Evolutionary conservation across 441 rosid species (phyloP).

Genomic region (Lepidium campestre): DNA sequence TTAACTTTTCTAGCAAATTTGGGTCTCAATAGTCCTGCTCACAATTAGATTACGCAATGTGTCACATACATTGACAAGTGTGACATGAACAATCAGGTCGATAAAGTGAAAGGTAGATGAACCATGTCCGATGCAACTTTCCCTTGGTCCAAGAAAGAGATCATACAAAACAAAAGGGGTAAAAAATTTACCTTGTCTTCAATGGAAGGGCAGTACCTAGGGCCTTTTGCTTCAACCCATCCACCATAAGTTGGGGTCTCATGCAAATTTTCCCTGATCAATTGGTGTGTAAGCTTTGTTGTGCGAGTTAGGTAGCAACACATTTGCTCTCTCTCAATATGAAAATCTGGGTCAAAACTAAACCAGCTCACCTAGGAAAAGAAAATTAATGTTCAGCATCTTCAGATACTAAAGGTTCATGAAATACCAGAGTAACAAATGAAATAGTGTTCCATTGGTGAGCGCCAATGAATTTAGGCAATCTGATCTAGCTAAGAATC

Average conservation of each 20-base stretch:
- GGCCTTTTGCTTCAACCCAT: constrained; percentile 99
- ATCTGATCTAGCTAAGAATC: neutral
- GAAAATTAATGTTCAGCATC: constrained; percentile 20
- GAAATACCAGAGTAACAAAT: neutral
- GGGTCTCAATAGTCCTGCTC: neutral
- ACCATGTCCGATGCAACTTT: neutral
- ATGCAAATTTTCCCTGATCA: constrained; percentile 87
- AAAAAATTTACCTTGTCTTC: constrained; percentile 75
- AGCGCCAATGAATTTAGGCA: neutral
- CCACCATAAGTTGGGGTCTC: constrained; percentile 99
- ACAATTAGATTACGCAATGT: neutral
- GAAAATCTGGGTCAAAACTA: constrained; percentile 90
- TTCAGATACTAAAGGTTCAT: constrained; percentile 18
- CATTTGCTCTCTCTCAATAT: constrained; percentile 90
- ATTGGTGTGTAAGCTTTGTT: constrained; percentile 74
- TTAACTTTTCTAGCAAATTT: constrained; percentile 7
- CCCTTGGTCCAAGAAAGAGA: constrained; percentile 4
- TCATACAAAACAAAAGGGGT: constrained; percentile 3
- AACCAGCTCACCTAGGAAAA: constrained; percentile 83
- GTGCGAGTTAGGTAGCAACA: constrained; percentile 94
- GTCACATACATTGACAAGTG: neutral
- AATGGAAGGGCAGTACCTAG: constrained; percentile 98
- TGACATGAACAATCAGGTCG: neutral
- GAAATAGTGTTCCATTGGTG: neutral
- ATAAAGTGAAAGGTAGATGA: neutral